Evolutionary conservation across 352 stramenopile species (phyloP), one percentile per base, ranked within the genome.

Genomic region (Pythium phragmitis): DNA sequence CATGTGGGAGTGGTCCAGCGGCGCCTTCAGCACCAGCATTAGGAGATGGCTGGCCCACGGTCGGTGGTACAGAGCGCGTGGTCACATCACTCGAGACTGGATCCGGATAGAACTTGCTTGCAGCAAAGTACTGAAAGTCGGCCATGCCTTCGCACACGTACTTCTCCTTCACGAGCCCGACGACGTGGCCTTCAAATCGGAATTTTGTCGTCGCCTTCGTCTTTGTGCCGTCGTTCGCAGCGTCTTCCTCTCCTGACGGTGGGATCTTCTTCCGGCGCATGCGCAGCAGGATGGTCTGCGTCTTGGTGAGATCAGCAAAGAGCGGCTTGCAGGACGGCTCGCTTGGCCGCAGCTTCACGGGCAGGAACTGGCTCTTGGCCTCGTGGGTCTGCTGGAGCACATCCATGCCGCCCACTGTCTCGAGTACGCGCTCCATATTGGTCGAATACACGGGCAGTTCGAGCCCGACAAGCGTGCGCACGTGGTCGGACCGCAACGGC

Each of bases 111-210:
- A 91, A 94, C 21, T 73, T 68, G 16, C 73, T 58, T 21, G 83
- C 71, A 1, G 85, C 90, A 34, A 94, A 82, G 70, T 89, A 94
- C 70, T 94, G 85, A 68, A 91, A 94, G 65, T 94, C 85, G 30
- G 84, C 85, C 83, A 94, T 91, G 57, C 85, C 85, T 69, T 94
- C 82, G 58, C 85, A 92, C 47, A 92, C 82, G 60, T 91, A 94
- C 65, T 92, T 94, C 49, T 92, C 85, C 7, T 70, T 69, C 34
- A 89, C 73, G 47, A 92, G 60, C 0, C 81, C 84, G 16, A 88
- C 76, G n/a, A 92, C 70, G 26, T 88, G 60, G 8, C 79, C 77
- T 14, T 67, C 62, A 16, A 77, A 47, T 3, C 46, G 23, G 56
- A 4, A 53, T 52, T 59, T 70, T 37, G 16, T 48, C 34, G 52